Evolutionary conservation across 306 rosid genomes (phyloP).

Genomic region (Vigna hirtella): DNA sequence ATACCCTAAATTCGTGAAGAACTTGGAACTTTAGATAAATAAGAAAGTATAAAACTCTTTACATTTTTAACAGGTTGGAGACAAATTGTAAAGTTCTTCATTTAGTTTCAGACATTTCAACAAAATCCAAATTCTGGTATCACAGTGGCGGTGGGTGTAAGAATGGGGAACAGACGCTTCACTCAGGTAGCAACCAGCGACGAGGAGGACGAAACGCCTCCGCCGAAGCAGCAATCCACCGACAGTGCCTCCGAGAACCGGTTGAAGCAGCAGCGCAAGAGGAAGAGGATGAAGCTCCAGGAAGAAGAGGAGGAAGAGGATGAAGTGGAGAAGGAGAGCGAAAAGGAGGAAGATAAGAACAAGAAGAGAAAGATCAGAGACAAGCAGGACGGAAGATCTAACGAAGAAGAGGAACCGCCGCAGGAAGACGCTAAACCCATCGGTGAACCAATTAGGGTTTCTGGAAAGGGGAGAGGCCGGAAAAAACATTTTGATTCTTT

Average conservation of each 20-base stretch:
- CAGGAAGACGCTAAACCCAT: constrained; percentile 85
- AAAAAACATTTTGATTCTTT: constrained; percentile 66
- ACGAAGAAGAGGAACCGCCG: constrained; percentile 55
- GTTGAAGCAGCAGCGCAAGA: constrained; percentile 37
- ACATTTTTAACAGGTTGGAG: not conserved
- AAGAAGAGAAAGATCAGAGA: constrained; percentile 19
- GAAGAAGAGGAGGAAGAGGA: constrained; percentile 27
- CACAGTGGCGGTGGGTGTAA: not conserved
- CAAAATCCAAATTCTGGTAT: not conserved
- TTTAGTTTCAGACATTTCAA: not conserved
- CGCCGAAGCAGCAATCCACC: constrained; percentile 16
- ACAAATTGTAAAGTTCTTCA: not conserved
- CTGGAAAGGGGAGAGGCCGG: constrained; percentile 77
- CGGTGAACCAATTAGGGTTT: constrained; percentile 69
- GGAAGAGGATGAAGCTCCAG: constrained; percentile 64
- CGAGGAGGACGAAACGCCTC: constrained; percentile 65
- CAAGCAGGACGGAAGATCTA: constrained; percentile 33
- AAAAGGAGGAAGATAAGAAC: constrained; percentile 6
- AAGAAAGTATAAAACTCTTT: not conserved
- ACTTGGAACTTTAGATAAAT: not conserved
- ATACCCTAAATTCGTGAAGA: not conserved
- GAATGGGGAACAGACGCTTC: constrained; percentile 79
- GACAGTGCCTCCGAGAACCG: not conserved
- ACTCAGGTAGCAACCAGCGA: constrained; percentile 76
- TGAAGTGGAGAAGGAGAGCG: not conserved